These are phyloP conservation scores for Tubosaeta sp. DNA, from an alignment of 768 basidiomycete species.

Conservation along the genomic window DNA sequence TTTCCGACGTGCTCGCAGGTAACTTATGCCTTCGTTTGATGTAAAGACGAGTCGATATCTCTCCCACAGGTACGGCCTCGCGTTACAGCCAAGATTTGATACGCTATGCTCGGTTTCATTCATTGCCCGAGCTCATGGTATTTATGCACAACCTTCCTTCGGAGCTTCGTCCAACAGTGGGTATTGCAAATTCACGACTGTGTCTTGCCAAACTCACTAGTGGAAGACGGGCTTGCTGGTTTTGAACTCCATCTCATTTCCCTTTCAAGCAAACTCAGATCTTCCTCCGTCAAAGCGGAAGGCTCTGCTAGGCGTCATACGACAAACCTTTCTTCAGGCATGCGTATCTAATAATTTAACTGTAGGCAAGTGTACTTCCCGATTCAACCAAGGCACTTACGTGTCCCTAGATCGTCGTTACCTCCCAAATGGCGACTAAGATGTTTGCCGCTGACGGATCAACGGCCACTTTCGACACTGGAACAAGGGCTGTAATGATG, in stretches of 20 bases:
- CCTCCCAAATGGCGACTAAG: constrained; percentile 69
- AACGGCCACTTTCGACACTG: constrained; percentile 60
- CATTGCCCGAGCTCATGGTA: constrained; percentile 51
- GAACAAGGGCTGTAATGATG: constrained; percentile 58
- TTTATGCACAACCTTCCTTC: constrained; percentile 53
- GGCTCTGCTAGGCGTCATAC: constrained; percentile 47
- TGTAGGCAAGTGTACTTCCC: constrained; percentile 30
- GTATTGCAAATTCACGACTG: constrained; percentile 16
- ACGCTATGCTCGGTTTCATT: constrained; percentile 34
- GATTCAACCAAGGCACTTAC: constrained; percentile 4
- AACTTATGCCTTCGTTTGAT: constrained; percentile 11
- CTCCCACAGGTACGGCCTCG: constrained; percentile 43
- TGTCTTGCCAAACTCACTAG: constrained; percentile 9
- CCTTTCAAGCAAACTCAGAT: constrained; percentile 50
- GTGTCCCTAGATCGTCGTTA: constrained; percentile 45
- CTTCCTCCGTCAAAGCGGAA: constrained; percentile 37
- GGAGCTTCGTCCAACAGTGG: constrained; percentile 49
- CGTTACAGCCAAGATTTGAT: constrained; percentile 16
- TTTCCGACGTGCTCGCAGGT: constrained; percentile 30
- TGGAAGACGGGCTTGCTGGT: constrained; percentile 52
- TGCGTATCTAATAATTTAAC: constrained; percentile 46
- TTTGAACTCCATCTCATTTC: constrained; percentile 63
- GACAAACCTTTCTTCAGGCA: constrained; percentile 48
- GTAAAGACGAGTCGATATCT: constrained; percentile 3
- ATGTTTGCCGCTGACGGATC: constrained; percentile 61